phyloP scores from a whole-genome alignment of 2,329 filamentous ascomycete genomes.

The Golovinomyces cichoracearum region DNA sequence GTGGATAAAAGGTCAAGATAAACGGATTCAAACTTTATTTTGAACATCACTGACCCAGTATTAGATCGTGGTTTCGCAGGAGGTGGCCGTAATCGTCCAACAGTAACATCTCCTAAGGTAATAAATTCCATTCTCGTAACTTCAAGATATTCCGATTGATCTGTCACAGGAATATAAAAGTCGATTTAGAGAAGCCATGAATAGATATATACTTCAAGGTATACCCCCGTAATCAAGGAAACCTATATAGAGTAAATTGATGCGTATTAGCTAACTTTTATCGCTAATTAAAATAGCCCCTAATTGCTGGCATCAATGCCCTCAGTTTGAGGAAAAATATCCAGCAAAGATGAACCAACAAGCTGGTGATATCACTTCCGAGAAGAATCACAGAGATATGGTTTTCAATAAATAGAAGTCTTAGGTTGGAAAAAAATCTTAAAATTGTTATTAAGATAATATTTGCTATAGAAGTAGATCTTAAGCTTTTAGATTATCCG shows the following conservation, averaged over 20 bases:
- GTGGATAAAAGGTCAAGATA: slow-evolving; percentile 54
- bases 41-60: neutral
- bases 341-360: too few relatives aligned
- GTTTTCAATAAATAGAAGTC: too few relatives aligned
- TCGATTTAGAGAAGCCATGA: slow-evolving; percentile 89
- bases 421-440: too few relatives aligned
- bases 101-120: slow-evolving; percentile 87
- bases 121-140: neutral
- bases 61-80: slow-evolving; percentile 55
- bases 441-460: too few relatives aligned
- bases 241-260: too few relatives aligned
- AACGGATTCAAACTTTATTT: too few relatives aligned
- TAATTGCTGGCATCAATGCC: slow-evolving; percentile 10
- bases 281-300: too few relatives aligned
- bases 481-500: too few relatives aligned
- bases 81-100: slow-evolving; percentile 58
- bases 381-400: too few relatives aligned
- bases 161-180: slow-evolving; percentile 49
- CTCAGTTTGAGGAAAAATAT: slow-evolving; percentile 2
- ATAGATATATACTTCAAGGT: slow-evolving; percentile 35
- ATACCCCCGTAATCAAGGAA: neutral
- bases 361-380: too few relatives aligned
- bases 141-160: neutral
- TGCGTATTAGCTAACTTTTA: too few relatives aligned
- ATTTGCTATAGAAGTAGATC: too few relatives aligned